A percentile compares a stretch with the other conserved stretches of the same genome.
Evolutionary conservation across 129 eudicot genomes (phyloP).

Genomic region (Flaveria linearis): DNA sequence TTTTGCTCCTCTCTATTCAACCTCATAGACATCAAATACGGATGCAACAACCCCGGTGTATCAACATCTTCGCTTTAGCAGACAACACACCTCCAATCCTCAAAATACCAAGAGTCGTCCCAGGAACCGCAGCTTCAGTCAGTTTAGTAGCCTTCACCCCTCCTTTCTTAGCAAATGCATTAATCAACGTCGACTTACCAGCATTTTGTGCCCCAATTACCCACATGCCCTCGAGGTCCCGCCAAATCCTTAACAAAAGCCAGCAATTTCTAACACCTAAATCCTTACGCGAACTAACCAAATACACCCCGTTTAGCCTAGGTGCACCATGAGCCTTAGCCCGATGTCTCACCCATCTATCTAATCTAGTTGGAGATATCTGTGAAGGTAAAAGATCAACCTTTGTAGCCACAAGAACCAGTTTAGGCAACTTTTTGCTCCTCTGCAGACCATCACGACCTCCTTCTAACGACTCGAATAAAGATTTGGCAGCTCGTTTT

Average conservation of each 20-base stretch:
- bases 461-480: slow-evolving; percentile 67
- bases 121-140: slow-evolving; percentile 96
- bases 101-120: slow-evolving; percentile 92
- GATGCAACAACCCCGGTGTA: slow-evolving; percentile 91
- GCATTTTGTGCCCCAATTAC: slow-evolving; percentile 97
- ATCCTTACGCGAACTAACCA: slow-evolving; percentile 94
- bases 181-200: slow-evolving; percentile 90
- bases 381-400: slow-evolving; percentile 95
- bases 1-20: slow-evolving; percentile 90
- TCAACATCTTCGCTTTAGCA: slow-evolving; percentile 97
- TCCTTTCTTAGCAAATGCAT: slow-evolving; percentile 84
- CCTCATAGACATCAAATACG: slow-evolving; percentile 92
- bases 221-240: slow-evolving; percentile 99
- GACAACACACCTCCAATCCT: slow-evolving; percentile 87
- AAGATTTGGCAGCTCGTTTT: slow-evolving; percentile 81
- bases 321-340: slow-evolving; percentile 93
- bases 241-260: slow-evolving; percentile 77
- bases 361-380: slow-evolving; percentile 87
- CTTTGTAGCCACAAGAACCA: slow-evolving; percentile 91
- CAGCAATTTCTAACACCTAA: slow-evolving; percentile 84
- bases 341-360: slow-evolving; percentile 92
- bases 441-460: slow-evolving; percentile 43
- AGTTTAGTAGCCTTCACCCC: slow-evolving; percentile 74
- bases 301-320: slow-evolving; percentile 77
- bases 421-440: slow-evolving; percentile 73